Base-by-base conservation (phyloP, 2,329 filamentous ascomycete genomes). In the Waltergamsia citrina region DNA sequence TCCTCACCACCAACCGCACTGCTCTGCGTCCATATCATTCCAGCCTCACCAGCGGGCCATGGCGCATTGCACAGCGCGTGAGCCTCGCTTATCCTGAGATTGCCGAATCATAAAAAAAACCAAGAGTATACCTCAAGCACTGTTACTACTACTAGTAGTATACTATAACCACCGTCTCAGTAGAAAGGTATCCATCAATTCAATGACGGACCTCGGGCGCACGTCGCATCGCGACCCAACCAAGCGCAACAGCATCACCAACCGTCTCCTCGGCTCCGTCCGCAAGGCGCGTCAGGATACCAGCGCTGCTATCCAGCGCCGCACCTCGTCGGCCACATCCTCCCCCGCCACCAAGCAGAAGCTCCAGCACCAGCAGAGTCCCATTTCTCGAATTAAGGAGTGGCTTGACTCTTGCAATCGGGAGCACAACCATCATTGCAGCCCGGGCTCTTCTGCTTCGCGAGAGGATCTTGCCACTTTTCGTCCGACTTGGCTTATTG, bases 391-490 rank as follows among this genome's bases (percentile, higher is more conserved):
- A 31, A 53, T 65, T 32, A 54, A 55, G 30, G 54, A 62, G 28
- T 65, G 62, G 62, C 53, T 65, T 22, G 59, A 65, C 36, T 50
- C 50, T 10, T 65, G 62, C 43, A 60, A 60, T 36, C 47, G 48
- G n/a, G 53, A 61, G 32, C 62, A 65, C 34, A 49, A 54, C 11
- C 46, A 52, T 18, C 62, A 65, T 44, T 65, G 62, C 43, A 52
- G 46, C 33, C 16, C 35, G 17, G 23, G 29, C 8, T 21, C 17
- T 14, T 18, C 30, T 4, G 16, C 26, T 6, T n/a, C 20, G 10
- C 23, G 27, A 8, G 19, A 20, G 8, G 35, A 34, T 15, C 17
- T 21, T 10, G 15, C 46, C 15, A 60, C 56, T 20, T 65, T 59
- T 50, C 53, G 54, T 18, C 62, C 62, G 5, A 41, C 49, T 18